Percentiles rank a stretch among this genome's conserved stretches.
Evolutionary conservation across 352 stramenopile genomes (phyloP).

Genomic region (Albugo candida): DNA sequence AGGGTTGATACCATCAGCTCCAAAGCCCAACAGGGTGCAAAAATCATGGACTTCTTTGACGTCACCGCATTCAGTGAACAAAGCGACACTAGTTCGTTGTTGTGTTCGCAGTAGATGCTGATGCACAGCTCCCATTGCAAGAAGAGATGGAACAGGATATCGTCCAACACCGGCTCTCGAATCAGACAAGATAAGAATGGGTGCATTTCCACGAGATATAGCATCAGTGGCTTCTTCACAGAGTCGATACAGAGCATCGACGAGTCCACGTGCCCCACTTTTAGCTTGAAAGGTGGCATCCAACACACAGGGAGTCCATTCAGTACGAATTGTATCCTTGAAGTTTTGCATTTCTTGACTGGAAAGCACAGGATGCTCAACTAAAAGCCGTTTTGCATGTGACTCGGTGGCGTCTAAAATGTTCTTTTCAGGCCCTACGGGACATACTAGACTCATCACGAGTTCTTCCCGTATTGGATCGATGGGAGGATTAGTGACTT

Average conservation of each 20-base stretch:
- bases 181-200: conserved; percentile 86
- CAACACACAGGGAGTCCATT: conserved; percentile 36
- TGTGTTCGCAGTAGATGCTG: conserved; percentile 90
- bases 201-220: conserved; percentile 53
- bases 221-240: conserved; percentile 86
- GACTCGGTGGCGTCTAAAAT: conserved; percentile 71
- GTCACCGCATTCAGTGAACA: conserved; percentile 90
- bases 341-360: conserved; percentile 84
- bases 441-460: conserved; percentile 93
- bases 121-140: conserved; percentile 89
- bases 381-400: conserved; percentile 70
- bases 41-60: conserved; percentile 94
- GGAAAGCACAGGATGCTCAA: conserved; percentile 89
- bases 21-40: conserved; percentile 85
- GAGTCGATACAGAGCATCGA: conserved; percentile 81
- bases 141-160: conserved; percentile 86
- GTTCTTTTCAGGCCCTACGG: conserved; percentile 89
- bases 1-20: conserved; percentile 88
- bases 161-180: conserved; percentile 68
- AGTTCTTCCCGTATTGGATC: conserved; percentile 95
- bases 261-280: conserved; percentile 34
- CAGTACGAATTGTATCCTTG: conserved; percentile 47
- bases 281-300: conserved; percentile 47
- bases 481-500: conserved; percentile 96
- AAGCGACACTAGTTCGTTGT: conserved; percentile 69